Percentiles rank a stretch among this genome's conserved stretches.
phyloP scores from a whole-genome alignment of 1,284 basidiomycete genomes.

The Pseudozyma sp. region DNA sequence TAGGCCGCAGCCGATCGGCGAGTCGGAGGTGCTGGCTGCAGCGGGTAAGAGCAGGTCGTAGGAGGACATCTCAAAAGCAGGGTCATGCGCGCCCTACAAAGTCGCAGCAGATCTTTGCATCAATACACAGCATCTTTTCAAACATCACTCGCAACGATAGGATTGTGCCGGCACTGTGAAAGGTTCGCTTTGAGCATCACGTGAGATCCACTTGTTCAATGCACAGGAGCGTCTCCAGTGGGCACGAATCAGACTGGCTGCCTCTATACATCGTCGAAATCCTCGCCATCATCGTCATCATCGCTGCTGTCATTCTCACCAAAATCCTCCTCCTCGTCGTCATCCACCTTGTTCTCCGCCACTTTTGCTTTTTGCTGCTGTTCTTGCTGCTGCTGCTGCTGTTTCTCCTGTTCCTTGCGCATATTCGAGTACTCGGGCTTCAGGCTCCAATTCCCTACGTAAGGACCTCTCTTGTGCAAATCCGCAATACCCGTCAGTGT shows the following conservation, averaged over 20 bases:
- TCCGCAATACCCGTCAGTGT: constrained; percentile 83
- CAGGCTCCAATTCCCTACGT: constrained; percentile 70
- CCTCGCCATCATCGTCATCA: constrained; percentile 22
- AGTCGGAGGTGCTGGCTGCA: constrained; percentile 34
- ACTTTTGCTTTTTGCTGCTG: constrained; percentile 4
- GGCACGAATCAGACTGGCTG: too few relatives aligned
- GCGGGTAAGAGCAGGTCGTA: constrained; percentile 33
- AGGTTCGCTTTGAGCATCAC: neutral
- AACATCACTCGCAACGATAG: neutral
- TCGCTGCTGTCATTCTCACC: constrained; percentile 39
- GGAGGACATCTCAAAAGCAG: neutral
- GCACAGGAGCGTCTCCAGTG: too few relatives aligned
- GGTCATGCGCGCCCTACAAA: too few relatives aligned
- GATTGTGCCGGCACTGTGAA: too few relatives aligned
- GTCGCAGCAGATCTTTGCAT: neutral
- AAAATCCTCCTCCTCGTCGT: constrained; percentile 38
- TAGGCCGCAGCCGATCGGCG: constrained; percentile 32
- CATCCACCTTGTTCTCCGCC: neutral
- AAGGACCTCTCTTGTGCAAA: constrained; percentile 81
- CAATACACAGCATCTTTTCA: neutral
- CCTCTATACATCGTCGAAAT: constrained; percentile 35
- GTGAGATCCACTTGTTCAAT: too few relatives aligned
- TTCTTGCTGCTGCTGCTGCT: constrained; percentile 13
- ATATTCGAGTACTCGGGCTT: constrained; percentile 56
- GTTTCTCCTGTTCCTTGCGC: constrained; percentile 28